Evolutionary conservation across 192 early-diverging fungal species (phyloP), one percentile per base, ranked within the genome.

Genomic region (Mycoemilia scoparia): DNA sequence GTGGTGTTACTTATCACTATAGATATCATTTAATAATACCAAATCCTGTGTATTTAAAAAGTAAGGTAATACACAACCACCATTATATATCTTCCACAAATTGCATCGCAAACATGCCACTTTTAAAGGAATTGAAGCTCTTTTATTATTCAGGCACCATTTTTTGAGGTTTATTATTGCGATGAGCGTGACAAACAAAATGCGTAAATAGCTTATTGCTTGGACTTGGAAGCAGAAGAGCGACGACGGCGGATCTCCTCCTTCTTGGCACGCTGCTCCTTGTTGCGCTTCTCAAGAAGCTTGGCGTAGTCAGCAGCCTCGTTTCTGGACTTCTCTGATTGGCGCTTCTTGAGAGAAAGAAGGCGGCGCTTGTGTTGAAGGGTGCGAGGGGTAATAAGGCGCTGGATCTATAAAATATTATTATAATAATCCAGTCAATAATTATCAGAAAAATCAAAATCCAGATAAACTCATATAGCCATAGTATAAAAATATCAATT

Each of bases 331-430:
- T 74, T 73, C 56, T 79, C 75, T 39, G 72, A 60, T 53, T 73
- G 74, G 65, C 75, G 70, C 56, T 69, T 71, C 84, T 97, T 95
- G 57, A 87, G 61, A 55, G 87, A 77, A 36, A 69, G 51, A 39
- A 71, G 70, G 60, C 81, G 77, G 52, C 92, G 77, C 76, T 90
- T 88, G 66, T 87, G 83, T 74, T 95, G 90, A 46, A 95, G 74
- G 37, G 84, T 88, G 46, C 82, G 66, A 56, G 92, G 92, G 49
- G 92, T 97, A 43, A 97, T 86, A 46, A 97, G 72, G 50, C 92
- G 84, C 70, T 97, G 92, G 75, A 97, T 95, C 58, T n/a, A n/a
- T n/a, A n/a, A n/a, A n/a, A n/a, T n/a, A n/a, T n/a, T n/a, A 71
- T 88, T 88, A 50, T 66, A 67, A 38, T 66, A 1, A 32, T 7